These are phyloP conservation scores for Thielaviopsis ethacetica DNA, from an alignment of 2,329 filamentous ascomycete species.

Conservation along the genomic window DNA sequence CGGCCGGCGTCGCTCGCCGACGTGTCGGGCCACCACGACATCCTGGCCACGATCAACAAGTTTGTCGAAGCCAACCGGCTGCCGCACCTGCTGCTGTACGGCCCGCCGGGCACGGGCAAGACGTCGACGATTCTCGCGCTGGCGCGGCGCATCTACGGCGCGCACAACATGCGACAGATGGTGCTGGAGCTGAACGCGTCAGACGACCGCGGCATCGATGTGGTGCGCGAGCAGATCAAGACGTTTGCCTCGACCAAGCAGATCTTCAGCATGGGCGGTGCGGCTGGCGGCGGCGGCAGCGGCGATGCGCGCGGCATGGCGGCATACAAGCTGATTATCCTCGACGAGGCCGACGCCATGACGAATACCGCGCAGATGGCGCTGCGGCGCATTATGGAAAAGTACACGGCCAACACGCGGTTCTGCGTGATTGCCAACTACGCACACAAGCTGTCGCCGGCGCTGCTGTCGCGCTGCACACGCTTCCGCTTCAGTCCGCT, in stretches of 20 bases:
- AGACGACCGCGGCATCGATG: constrained; percentile 93
- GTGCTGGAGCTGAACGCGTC: constrained; percentile 95
- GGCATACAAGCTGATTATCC: constrained; percentile 85
- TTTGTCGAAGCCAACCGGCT: constrained; percentile 90
- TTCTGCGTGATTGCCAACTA: constrained; percentile 99
- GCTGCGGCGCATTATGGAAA: constrained; percentile 91
- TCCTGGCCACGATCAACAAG: constrained; percentile 92
- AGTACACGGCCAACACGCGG: constrained; percentile 92
- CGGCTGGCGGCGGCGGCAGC: constrained; percentile 18
- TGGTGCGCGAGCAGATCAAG: constrained; percentile 97
- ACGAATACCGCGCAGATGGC: constrained; percentile 98
- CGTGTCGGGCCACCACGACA: constrained; percentile 93
- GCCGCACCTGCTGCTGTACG: constrained; percentile 91
- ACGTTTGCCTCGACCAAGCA: constrained; percentile 97
- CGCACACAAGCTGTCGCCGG: constrained; percentile 90
- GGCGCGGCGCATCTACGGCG: constrained; percentile 81
- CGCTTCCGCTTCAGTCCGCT: constrained; percentile 89
- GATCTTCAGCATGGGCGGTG: constrained; percentile 54
- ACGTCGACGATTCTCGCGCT: constrained; percentile 92
- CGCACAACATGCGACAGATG: constrained; percentile 91
- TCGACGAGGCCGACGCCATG: constrained; percentile 99
- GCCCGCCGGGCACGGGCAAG: constrained; percentile 91
- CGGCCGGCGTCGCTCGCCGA: constrained; percentile 75
- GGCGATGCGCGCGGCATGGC: constrained; percentile 32
- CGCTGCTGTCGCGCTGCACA: constrained; percentile 82